Evolutionary conservation across 2,329 filamentous ascomycete genomes (phyloP).

Genomic region (Tolypocladium pustulatum): DNA sequence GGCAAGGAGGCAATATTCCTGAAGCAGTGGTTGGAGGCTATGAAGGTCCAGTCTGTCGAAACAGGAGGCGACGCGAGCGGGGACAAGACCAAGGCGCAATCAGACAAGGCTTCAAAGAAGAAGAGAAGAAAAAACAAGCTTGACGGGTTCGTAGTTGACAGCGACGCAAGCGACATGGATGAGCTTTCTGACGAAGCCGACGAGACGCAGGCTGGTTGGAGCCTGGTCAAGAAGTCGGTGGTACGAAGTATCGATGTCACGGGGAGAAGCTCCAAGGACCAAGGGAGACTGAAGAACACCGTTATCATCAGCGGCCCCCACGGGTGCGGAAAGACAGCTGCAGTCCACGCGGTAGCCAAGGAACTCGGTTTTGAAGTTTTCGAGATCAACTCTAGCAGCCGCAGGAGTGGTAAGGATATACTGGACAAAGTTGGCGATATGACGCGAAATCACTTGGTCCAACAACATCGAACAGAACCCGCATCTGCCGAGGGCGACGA

Average conservation of each 20-base stretch:
- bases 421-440: slow-evolving; percentile 91
- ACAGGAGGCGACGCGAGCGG: slow-evolving; percentile 34
- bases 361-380: slow-evolving; percentile 92
- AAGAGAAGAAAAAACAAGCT: slow-evolving; percentile 64
- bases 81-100: slow-evolving; percentile 16
- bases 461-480: slow-evolving; percentile 28
- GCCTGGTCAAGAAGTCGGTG: slow-evolving; percentile 40
- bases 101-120: slow-evolving; percentile 34
- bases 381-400: slow-evolving; percentile 78
- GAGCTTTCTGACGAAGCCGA: slow-evolving; percentile 59
- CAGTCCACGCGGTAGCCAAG: slow-evolving; percentile 82
- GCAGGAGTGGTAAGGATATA: slow-evolving; percentile 81
- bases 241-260: slow-evolving; percentile 31
- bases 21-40: slow-evolving; percentile 67
- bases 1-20: slow-evolving; percentile 61
- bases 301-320: slow-evolving; percentile 83
- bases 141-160: slow-evolving; percentile 71
- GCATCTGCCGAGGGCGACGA: slow-evolving; percentile 17
- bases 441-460: slow-evolving; percentile 87
- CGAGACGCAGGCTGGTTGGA: slow-evolving; percentile 26
- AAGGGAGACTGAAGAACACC: slow-evolving; percentile 53
- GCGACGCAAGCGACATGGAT: slow-evolving; percentile 56
- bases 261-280: slow-evolving; percentile 28
- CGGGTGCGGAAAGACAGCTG: slow-evolving; percentile 87
- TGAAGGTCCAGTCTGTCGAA: slow-evolving; percentile 69